Conservation (phyloP, 129 eudicot genomes). For the Smallanthus sonchifolius region DNA sequence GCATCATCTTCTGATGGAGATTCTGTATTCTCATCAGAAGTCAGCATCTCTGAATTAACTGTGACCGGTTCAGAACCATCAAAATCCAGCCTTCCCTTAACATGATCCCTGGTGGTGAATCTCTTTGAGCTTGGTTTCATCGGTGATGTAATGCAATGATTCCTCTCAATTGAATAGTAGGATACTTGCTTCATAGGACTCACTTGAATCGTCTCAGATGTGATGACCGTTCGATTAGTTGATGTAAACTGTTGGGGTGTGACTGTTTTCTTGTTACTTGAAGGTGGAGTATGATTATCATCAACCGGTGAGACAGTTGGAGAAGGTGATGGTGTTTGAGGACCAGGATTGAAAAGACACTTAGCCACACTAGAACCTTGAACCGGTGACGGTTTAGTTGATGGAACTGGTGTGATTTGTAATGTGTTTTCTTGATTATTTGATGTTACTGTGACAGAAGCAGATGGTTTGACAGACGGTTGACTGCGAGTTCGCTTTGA, state of each 20-base stretch:
- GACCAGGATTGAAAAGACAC: constrained; percentile 69
- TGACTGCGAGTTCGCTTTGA: constrained; percentile 51
- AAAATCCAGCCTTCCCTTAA: constrained; percentile 80
- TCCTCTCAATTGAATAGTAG: constrained; percentile 62
- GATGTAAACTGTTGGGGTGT: constrained; percentile 59
- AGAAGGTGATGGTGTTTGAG: constrained; percentile 86
- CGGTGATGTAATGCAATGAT: constrained; percentile 71
- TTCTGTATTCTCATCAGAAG: constrained; percentile 35
- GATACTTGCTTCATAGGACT: constrained; percentile 78
- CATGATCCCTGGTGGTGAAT: constrained; percentile 58
- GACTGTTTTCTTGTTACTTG: constrained; percentile 27
- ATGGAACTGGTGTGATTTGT: constrained; percentile 26
- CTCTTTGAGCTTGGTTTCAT: constrained; percentile 43
- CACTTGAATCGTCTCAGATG: constrained; percentile 73
- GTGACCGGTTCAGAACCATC: constrained; percentile 50
- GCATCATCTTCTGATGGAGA: constrained; percentile 58
- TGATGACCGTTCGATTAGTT: constrained; percentile 63
- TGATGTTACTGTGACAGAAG: constrained; percentile 19
- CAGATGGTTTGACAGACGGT: constrained; percentile 8
- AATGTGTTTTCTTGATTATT: neutral
- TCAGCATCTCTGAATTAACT: constrained; percentile 21
- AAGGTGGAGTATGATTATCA: constrained; percentile 45
- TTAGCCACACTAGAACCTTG: constrained; percentile 74
- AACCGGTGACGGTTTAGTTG: constrained; percentile 30
- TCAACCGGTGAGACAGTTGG: constrained; percentile 52